These are phyloP conservation scores for Backusella westeae DNA, from an alignment of 192 early-diverging fungal species.

Conservation along the genomic window DNA sequence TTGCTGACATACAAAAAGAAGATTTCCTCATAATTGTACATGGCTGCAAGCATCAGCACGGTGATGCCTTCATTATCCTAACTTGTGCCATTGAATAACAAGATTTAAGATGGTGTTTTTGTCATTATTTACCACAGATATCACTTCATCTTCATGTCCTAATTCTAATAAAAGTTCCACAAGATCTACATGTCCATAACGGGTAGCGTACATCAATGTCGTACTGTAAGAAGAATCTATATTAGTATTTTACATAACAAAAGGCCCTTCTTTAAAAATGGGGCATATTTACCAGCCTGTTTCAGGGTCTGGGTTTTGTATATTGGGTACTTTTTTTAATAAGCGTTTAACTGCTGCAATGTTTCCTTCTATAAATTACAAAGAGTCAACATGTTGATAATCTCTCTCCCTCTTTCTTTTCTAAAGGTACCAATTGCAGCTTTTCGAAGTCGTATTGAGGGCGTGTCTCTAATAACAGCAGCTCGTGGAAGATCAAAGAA, in stretches of 20 bases:
- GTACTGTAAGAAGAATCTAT: conserved; percentile 20
- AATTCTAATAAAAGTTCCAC: conserved; percentile 30
- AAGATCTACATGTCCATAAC: conserved; percentile 33
- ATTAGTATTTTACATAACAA: not conserved
- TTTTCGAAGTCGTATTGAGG: conserved; percentile 31
- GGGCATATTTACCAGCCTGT: conserved; percentile 30
- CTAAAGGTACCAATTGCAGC: conserved; percentile 28
- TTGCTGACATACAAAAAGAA: conserved; percentile 31
- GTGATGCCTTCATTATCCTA: conserved; percentile 37
- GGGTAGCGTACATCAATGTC: conserved; percentile 33
- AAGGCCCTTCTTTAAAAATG: not conserved
- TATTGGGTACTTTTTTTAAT: conserved; percentile 28
- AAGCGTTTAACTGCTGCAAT: conserved; percentile 35
- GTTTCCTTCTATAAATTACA: conserved; percentile 32
- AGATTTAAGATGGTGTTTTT: too few relatives aligned
- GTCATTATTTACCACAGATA: conserved; percentile 31
- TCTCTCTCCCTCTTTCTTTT: not conserved
- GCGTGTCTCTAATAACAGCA: conserved; percentile 29
- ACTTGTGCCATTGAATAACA: not conserved
- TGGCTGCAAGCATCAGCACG: conserved; percentile 36
- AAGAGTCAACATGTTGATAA: not conserved
- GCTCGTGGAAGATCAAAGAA: conserved; percentile 35
- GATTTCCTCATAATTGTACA: conserved; percentile 39
- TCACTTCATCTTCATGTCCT: conserved; percentile 38
- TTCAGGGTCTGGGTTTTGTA: conserved; percentile 39